These are phyloP conservation scores for Arabidopsis hybrid DNA, from an alignment of 441 rosid species.

Conservation along the genomic window DNA sequence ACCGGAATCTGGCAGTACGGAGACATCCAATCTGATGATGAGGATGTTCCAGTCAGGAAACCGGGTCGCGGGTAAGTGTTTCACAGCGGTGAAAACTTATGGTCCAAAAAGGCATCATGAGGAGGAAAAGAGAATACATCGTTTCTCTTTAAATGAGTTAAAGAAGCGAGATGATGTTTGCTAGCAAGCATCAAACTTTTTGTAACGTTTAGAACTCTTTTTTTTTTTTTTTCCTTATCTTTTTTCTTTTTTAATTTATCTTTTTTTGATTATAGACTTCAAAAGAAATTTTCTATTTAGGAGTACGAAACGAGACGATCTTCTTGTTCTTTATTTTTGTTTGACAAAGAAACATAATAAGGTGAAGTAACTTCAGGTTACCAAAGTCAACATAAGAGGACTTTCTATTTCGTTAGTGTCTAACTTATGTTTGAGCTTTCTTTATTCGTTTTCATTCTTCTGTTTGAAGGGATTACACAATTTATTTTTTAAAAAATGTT, in stretches of 20 bases:
- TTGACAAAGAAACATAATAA: conserved; percentile 31
- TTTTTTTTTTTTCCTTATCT: background rate
- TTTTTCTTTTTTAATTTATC: conserved; percentile 6
- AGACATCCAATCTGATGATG: conserved; percentile 94
- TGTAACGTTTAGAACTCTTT: conserved; percentile 30
- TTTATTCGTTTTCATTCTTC: too few relatives aligned
- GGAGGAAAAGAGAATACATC: conserved; percentile 18
- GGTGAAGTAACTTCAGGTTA: conserved; percentile 18
- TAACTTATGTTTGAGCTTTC: background rate
- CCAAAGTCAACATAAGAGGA: background rate
- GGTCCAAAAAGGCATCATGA: conserved; percentile 31
- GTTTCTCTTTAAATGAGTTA: conserved; percentile 19
- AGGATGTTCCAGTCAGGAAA: conserved; percentile 72
- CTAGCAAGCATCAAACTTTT: conserved; percentile 29
- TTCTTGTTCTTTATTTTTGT: conserved; percentile 19
- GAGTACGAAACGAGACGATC: conserved; percentile 23
- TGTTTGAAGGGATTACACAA: too few relatives aligned
- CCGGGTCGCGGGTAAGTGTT: conserved; percentile 66
- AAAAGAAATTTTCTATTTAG: conserved; percentile 30
- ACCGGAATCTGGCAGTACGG: conserved; percentile 92
- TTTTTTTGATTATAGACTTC: conserved; percentile 24
- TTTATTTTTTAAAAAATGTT: too few relatives aligned
- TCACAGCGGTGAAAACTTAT: background rate
- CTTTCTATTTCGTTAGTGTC: background rate
- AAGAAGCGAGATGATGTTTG: conserved; percentile 38